Evolutionary conservation across 495 filamentous ascomycete genomes (phyloP), one percentile per base, ranked within the genome.

Genomic region (Xylaria flabelliformis): DNA sequence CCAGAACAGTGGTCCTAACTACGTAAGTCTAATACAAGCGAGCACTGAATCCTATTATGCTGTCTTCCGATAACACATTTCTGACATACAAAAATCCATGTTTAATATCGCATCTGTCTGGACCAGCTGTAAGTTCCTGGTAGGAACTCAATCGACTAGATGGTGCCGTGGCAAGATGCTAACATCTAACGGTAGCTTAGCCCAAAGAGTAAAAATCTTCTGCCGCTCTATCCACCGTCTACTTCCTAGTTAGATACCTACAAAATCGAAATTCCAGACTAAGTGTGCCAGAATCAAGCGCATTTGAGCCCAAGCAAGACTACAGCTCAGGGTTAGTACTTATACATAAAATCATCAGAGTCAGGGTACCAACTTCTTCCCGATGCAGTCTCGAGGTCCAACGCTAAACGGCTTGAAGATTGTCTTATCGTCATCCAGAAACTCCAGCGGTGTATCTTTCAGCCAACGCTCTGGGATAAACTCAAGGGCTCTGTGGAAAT

Each of bases 261-360:
- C 77, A 70, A 83, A 66, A 58, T 85, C 83, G 63, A 82, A 85
- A 9, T 68, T 76, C 74, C 76, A 86, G 0, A 83, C 41, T 46
- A 86, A 46, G 58, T 81, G 82, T 0, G 82, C 69, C 1, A 87
- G 64, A 19, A 86, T 74, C 1, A 81, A 55, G 3, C 74, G 70
- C 73, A 85, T 81, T 67, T 86, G 81, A 42, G 64, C 61, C 24
- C 71, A 82, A 19, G 84, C 84, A 3, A 84, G 71, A 29, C 66
- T 69, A 10, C 9, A 19, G 4, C 1, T n/a, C 36, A 19, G 13
- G 15, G 29, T 69, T n/a, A 69, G 53, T 29, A 36, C 10, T 4
- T 41, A 24, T 9, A 6, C 0, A 34, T 13, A 3, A 0, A 51
- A 19, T 32, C 24, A 26, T 42, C 19, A 3, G 12, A 26, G 8